These are phyloP conservation scores for Phytopythium delawarense DNA, from an alignment of 352 stramenopile genomes.

Conservation along the genomic window DNA sequence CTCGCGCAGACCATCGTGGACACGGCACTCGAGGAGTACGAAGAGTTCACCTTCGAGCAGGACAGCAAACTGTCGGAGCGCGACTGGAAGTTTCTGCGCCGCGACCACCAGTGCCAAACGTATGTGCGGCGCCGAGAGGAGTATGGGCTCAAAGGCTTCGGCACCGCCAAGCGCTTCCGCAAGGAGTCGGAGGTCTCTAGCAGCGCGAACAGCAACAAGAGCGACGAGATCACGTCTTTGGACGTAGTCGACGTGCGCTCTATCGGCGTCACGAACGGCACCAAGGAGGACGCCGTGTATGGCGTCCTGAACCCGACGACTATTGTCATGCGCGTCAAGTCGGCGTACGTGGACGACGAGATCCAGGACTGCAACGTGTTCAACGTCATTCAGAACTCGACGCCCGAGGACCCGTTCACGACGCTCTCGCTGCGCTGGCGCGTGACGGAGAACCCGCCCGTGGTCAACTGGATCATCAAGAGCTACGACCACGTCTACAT, in stretches of 20 bases:
- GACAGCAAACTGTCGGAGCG: constrained; percentile 18
- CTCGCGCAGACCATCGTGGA: constrained; percentile 26
- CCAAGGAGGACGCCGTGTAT: constrained; percentile 29
- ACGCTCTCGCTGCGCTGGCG: constrained; percentile 25
- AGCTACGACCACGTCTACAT: constrained; percentile 43
- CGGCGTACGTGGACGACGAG: constrained; percentile 31
- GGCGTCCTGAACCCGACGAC: constrained; percentile 28
- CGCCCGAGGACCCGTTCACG: constrained; percentile 36
- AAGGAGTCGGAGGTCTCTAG: not conserved
- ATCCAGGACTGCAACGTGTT: constrained; percentile 32
- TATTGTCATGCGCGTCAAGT: constrained; percentile 30
- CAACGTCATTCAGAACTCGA: constrained; percentile 29
- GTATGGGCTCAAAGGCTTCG: constrained; percentile 5
- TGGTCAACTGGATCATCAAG: constrained; percentile 23
- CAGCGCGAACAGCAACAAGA: constrained; percentile 1
- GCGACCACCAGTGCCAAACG: constrained; percentile 6
- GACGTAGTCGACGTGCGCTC: constrained; percentile 13
- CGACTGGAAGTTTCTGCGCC: constrained; percentile 28
- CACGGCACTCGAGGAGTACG: constrained; percentile 22
- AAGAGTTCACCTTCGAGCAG: constrained; percentile 24
- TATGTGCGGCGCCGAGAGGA: not conserved
- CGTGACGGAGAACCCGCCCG: constrained; percentile 22
- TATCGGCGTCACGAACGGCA: constrained; percentile 17
- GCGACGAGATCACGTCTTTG: constrained; percentile 16
- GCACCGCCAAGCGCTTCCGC: not conserved